Base-by-base conservation (phyloP, 345 rosid genomes). In the Hibiscus mutabilis region DNA sequence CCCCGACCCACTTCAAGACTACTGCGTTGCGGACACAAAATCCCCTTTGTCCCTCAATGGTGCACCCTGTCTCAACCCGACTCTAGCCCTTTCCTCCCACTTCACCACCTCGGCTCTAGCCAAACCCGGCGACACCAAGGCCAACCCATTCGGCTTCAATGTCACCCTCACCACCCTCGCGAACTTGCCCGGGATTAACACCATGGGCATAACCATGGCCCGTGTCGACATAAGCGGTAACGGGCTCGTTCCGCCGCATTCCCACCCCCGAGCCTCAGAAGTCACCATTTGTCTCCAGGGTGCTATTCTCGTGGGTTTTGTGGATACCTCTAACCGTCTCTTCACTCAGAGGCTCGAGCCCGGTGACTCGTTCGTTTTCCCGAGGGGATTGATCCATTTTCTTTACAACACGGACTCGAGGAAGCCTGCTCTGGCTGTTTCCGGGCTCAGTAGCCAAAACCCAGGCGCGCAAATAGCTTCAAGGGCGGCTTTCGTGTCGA, bases 181-280 rank as follows among this genome's bases (percentile, higher is more conserved):
- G 2, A 88, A 89, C 33, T 77, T 91, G 59, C 93, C 96, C 0
- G 96, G 93, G 62, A 63, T 86, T 31, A 93, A 91, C 79, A 89
- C 93, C n/a, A 71, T 84, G 91, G 97, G 97, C 82, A 85, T 89
- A 15, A 53, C 83, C 70, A 77, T 87, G 92, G 91, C 80, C 74
- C 83, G 89, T 0, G 25, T 84, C 0, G 96, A 89, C 80, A 55
- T 90, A 0, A 85, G 66, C 0, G 67, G 73, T 0, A 55, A 80
- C 0, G 98, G 90, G 9, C 37, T 83, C 0, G 82, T 84, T 19
- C 90, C 88, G 2, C 87, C 83, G 37, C 98, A 87, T 69, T 74
- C 61, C 25, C 97, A 90, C 78, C 92, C 97, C 15, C 85, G 92
- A 68, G 93, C 96, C 85, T 89, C 96, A 0, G 91, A 89, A 69